A percentile compares a stretch with the other conserved stretches of the same genome.
These are phyloP conservation scores for Cunninghamia lanceolata DNA, from an alignment of 75 land plant species.

Conservation along the genomic window DNA sequence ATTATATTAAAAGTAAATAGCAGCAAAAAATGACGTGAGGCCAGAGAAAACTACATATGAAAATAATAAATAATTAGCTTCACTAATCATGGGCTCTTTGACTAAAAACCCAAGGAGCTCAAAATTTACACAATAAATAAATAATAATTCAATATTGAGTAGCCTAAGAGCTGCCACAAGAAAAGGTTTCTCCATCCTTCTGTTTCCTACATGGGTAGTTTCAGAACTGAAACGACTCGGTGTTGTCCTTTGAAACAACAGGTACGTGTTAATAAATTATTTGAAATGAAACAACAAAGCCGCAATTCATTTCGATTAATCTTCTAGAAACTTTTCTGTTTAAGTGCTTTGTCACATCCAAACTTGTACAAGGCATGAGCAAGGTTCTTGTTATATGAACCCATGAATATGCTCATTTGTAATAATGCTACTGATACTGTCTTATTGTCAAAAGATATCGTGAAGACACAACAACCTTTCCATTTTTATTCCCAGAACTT, in stretches of 20 bases:
- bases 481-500: background rate
- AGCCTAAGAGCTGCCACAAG: background rate
- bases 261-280: background rate
- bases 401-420: background rate
- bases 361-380: background rate
- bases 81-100: background rate
- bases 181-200: background rate
- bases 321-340: background rate
- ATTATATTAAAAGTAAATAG: background rate
- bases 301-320: background rate
- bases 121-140: background rate
- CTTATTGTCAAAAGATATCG: background rate
- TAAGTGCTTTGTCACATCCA: background rate
- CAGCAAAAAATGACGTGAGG: background rate
- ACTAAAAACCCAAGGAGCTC: background rate
- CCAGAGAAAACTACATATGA: background rate
- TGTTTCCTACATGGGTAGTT: background rate
- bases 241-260: background rate
- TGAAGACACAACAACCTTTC: background rate
- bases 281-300: background rate
- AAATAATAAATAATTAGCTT: background rate
- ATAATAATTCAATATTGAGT: conserved; percentile 6
- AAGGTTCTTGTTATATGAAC: background rate
- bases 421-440: conserved; percentile 1
- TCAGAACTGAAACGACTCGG: background rate